Evolutionary conservation across 2,329 filamentous ascomycete genomes (phyloP).

Genomic region (Knufia fluminis): DNA sequence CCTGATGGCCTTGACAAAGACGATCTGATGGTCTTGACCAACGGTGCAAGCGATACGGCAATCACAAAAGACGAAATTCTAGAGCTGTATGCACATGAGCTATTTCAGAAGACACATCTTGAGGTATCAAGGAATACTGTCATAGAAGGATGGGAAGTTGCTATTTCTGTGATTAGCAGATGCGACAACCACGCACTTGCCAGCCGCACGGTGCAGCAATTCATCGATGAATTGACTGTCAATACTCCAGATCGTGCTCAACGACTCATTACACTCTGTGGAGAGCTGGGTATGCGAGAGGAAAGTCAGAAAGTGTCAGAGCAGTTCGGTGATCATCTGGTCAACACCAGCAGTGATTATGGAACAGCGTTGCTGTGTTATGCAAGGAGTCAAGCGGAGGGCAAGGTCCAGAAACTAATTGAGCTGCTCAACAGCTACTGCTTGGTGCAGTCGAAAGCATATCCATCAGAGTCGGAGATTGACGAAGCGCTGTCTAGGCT

Average conservation of each 20-base stretch:
- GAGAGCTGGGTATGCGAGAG: conserved; percentile 64
- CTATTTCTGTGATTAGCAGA: conserved; percentile 71
- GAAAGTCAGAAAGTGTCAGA: conserved; percentile 76
- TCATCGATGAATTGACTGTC: conserved; percentile 65
- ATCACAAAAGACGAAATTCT: conserved; percentile 73
- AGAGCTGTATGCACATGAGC: conserved; percentile 60
- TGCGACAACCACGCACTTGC: conserved; percentile 65
- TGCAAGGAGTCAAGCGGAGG: conserved; percentile 66
- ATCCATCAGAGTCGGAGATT: conserved; percentile 61
- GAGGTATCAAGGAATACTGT: conserved; percentile 27
- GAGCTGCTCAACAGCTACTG: conserved; percentile 82
- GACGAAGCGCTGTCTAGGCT: conserved; percentile 63
- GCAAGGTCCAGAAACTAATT: conserved; percentile 75
- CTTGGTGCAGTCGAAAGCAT: conserved; percentile 73
- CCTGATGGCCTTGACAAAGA: conserved; percentile 65
- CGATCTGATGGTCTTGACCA: conserved; percentile 74
- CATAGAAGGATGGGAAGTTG: conserved; percentile 79
- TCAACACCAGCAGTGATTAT: conserved; percentile 63
- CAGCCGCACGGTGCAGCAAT: conserved; percentile 61
- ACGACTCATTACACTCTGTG: conserved; percentile 69
- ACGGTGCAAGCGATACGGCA: conserved; percentile 52
- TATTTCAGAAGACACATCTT: conserved; percentile 36
- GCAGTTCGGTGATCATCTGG: conserved; percentile 74
- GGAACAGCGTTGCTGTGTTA: conserved; percentile 87
- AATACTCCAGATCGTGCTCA: conserved; percentile 65